phyloP scores from a whole-genome alignment of 164 flowering plant species.

The Hamamelis virginiana region DNA sequence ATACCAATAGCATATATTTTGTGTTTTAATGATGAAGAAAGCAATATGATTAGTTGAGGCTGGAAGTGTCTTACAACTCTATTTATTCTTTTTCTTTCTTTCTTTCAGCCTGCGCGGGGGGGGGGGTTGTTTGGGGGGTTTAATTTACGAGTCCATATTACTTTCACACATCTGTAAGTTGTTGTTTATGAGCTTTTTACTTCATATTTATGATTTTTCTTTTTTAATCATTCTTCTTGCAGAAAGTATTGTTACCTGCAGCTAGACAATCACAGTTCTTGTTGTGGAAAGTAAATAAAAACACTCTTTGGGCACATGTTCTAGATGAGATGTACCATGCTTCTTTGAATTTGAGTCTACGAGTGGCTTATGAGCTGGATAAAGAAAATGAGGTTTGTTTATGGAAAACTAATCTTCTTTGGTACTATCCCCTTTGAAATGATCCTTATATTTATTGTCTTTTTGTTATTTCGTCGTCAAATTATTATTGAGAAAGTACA shows the following conservation, averaged over 20 bases:
- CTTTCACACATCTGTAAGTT: neutral
- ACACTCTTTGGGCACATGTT: conserved; percentile 42
- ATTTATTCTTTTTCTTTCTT: too few relatives aligned
- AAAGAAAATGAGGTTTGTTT: conserved; percentile 64
- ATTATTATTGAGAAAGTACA: neutral
- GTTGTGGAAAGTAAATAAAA: conserved; percentile 75
- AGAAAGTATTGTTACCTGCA: conserved; percentile 45
- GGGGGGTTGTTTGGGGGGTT: too few relatives aligned
- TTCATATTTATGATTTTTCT: conserved; percentile 2
- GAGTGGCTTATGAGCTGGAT: conserved; percentile 57
- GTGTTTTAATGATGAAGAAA: too few relatives aligned
- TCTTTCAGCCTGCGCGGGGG: too few relatives aligned
- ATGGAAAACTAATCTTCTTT: neutral
- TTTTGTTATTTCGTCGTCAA: neutral
- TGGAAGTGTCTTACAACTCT: neutral
- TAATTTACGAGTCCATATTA: too few relatives aligned
- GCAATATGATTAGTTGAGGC: too few relatives aligned
- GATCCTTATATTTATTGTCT: too few relatives aligned
- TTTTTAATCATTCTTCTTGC: conserved; percentile 27
- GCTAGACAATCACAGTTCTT: conserved; percentile 27
- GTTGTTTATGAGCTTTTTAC: neutral
- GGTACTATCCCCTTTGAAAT: neutral
- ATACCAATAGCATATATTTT: too few relatives aligned
- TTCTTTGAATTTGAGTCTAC: conserved; percentile 64
- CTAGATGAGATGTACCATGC: conserved; percentile 91